Evolutionary conservation across 306 rosid genomes (phyloP).

Genomic region (Cercis canadensis): DNA sequence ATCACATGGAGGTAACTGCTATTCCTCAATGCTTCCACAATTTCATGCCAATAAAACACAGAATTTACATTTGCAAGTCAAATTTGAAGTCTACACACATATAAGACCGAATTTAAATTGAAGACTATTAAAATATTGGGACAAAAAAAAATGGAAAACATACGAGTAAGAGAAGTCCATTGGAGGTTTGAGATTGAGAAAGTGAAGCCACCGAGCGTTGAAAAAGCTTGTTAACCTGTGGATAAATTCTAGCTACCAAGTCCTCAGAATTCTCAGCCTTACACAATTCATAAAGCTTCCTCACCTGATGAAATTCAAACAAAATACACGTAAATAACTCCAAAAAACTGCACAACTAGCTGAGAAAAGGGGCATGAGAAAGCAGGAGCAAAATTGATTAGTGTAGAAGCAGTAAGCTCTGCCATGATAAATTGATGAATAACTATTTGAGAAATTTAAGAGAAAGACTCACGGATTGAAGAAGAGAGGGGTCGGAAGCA

Average conservation of each 20-base stretch:
- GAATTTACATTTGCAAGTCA: no score
- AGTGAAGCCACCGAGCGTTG: conserved; percentile 85
- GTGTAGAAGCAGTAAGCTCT: no score
- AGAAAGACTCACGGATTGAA: conserved; percentile 64
- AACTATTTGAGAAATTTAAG: neutral
- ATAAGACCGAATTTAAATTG: neutral
- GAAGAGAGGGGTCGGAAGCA: conserved; percentile 82
- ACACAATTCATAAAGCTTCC: conserved; percentile 75
- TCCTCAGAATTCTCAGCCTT: conserved; percentile 80
- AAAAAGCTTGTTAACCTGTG: conserved; percentile 80
- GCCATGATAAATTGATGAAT: neutral
- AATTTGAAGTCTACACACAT: no score
- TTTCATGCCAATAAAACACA: no score
- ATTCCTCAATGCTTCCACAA: no score
- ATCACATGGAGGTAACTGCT: no score
- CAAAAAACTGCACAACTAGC: neutral
- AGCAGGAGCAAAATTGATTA: no score
- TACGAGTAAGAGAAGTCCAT: conserved; percentile 88
- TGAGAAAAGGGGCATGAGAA: no score
- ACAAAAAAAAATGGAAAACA: neutral
- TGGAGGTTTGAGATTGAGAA: conserved; percentile 83
- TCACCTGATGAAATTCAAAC: conserved; percentile 56
- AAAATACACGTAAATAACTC: neutral
- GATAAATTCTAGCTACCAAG: conserved; percentile 84
- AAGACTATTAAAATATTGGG: neutral